Conservation (phyloP, 768 basidiomycete genomes). For the Leccinum boreale region DNA sequence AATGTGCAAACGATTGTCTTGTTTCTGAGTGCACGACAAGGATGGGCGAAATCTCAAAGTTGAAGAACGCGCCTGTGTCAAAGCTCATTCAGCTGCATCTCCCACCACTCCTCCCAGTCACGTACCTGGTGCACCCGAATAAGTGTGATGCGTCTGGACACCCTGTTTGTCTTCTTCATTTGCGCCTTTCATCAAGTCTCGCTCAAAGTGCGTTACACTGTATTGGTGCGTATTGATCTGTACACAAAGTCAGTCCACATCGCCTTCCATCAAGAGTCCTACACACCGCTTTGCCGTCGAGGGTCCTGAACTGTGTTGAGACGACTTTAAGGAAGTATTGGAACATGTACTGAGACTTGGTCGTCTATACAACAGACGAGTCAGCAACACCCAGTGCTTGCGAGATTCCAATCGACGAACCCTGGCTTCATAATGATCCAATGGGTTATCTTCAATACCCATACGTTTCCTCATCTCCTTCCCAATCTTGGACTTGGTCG, state of each 20-base stretch:
- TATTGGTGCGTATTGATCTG: constrained; percentile 92
- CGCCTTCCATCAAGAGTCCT: not conserved
- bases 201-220: constrained; percentile 93
- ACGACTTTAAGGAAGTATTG: constrained; percentile 99
- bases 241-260: constrained; percentile 3
- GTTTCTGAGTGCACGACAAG: constrained; percentile 89
- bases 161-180: constrained; percentile 58
- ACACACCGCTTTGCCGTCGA: constrained; percentile 67
- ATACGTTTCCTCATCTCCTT: constrained; percentile 66
- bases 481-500: constrained; percentile 58
- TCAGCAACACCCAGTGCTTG: constrained; percentile 4
- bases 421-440: constrained; percentile 62
- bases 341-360: constrained; percentile 88
- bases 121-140: constrained; percentile 65
- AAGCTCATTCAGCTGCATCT: not conserved
- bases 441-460: constrained; percentile 71
- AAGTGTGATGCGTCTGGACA: constrained; percentile 71
- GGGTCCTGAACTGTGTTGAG: constrained; percentile 87
- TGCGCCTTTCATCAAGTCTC: constrained; percentile 71
- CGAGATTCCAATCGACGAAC: constrained; percentile 36
- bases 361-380: constrained; percentile 45
- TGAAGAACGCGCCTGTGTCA: constrained; percentile 75
- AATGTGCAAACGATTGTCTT: constrained; percentile 95
- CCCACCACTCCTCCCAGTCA: not conserved
- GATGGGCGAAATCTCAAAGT: constrained; percentile 97